Percentiles rank a stretch among this genome's conserved stretches.
Evolutionary conservation across 2,329 filamentous ascomycete genomes (phyloP).

Genomic region (Fusarium austroafricanum): DNA sequence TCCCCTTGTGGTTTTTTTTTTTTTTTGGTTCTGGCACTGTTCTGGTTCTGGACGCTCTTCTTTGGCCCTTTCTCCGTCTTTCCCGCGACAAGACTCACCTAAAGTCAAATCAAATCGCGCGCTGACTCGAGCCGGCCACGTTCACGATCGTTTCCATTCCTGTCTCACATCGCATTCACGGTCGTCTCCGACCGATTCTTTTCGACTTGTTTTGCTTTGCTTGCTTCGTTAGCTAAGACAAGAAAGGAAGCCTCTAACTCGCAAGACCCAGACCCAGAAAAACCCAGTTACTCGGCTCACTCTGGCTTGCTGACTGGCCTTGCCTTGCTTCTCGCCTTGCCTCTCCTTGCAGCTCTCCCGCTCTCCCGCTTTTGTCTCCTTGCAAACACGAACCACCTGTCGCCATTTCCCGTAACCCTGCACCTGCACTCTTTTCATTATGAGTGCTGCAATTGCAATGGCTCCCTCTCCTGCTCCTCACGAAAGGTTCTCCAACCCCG

Average conservation of each 20-base stretch:
- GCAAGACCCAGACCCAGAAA: conserved; percentile 43
- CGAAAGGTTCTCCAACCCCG: conserved; percentile 69
- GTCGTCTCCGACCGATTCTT: conserved; percentile 35
- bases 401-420: conserved; percentile 33
- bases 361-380: conserved; percentile 15
- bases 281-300: conserved; percentile 36
- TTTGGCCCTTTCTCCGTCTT: conserved; percentile 8
- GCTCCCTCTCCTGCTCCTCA: conserved; percentile 75
- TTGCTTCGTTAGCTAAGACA: conserved; percentile 20
- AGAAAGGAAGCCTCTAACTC: conserved; percentile 37
- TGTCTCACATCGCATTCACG: conserved; percentile 36
- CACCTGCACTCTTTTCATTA: conserved; percentile 54
- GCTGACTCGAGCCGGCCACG: conserved; percentile 31
- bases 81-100: conserved; percentile 8
- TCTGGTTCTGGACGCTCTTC: conserved; percentile 22
- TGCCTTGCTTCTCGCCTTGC: conserved; percentile 10
- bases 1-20: conserved; percentile 10
- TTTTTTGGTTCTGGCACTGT: not conserved
- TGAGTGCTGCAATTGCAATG: conserved; percentile 77
- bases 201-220: conserved; percentile 27
- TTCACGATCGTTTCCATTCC: conserved; percentile 39
- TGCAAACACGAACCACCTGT: conserved; percentile 31
- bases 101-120: conserved; percentile 16
- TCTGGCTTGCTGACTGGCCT: conserved; percentile 39
- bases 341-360: conserved; percentile 37